A percentile compares a stretch with the other conserved stretches of the same genome.
These are phyloP conservation scores for Tuber magnatum DNA, from an alignment of 495 filamentous ascomycete species.

Conservation along the genomic window DNA sequence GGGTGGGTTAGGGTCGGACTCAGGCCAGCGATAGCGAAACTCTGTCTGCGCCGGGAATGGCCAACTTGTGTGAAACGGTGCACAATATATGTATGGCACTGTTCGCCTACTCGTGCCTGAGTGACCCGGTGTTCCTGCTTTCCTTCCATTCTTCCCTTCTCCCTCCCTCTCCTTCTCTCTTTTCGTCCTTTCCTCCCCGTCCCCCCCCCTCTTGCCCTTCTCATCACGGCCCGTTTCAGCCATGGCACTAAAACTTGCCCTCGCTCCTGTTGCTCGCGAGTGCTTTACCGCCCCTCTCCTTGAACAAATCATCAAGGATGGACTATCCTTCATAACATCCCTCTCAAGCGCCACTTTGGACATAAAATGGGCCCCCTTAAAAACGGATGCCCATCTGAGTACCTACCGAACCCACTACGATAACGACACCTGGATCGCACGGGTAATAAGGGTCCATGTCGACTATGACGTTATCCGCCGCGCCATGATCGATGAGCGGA, in stretches of 20 bases:
- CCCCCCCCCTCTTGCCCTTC: not conserved
- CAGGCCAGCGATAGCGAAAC: not conserved
- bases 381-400: slow-evolving; percentile 31
- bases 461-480: slow-evolving; percentile 25
- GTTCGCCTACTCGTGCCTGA: not conserved
- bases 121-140: not conserved
- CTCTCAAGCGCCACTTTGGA: not conserved
- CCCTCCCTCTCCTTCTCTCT: not conserved
- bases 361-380: slow-evolving; percentile 28
- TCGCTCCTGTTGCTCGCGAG: not conserved
- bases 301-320: not conserved
- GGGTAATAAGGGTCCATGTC: slow-evolving; percentile 26
- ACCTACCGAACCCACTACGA: slow-evolving; percentile 29
- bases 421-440: slow-evolving; percentile 33
- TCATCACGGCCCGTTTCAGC: not conserved
- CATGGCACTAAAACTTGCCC: not conserved
- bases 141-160: not conserved
- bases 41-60: not conserved
- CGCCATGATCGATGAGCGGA: slow-evolving; percentile 24
- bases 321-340: not conserved
- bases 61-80: not conserved
- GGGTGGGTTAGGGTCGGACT: not conserved
- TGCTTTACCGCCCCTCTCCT: not conserved
- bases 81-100: not conserved
- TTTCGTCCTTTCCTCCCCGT: not conserved